Evolutionary conservation across 257 asterid species (phyloP).

Genomic region (Plantago ovata): DNA sequence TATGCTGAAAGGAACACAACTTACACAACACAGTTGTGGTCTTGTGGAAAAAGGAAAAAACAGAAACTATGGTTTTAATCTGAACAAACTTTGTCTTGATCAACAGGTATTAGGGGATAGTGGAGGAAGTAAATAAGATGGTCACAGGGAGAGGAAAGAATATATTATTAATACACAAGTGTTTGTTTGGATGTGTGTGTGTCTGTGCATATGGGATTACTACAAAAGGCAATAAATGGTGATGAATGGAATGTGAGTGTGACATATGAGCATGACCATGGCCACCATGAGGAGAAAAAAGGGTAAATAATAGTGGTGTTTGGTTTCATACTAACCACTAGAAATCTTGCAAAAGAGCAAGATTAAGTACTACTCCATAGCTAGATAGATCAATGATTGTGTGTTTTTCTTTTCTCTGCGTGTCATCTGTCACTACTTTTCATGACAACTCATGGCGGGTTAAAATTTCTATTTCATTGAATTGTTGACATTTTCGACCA

Average conservation of each 20-base stretch:
- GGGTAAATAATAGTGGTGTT: background rate
- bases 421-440: too few species aligned
- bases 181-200: constrained; percentile 27
- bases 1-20: constrained; percentile 16
- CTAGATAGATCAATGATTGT: background rate
- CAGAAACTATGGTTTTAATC: constrained; percentile 4
- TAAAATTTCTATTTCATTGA: too few species aligned
- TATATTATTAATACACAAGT: constrained; percentile 3
- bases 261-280: constrained; percentile 23
- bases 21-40: constrained; percentile 16
- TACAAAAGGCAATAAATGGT: constrained; percentile 26
- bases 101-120: constrained; percentile 27
- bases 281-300: constrained; percentile 21
- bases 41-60: constrained; percentile 11
- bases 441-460: too few species aligned
- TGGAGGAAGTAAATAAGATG: constrained; percentile 32
- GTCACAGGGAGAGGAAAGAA: constrained; percentile 14
- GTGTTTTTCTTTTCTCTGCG: too few species aligned
- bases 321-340: constrained; percentile 24
- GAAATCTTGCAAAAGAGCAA: constrained; percentile 34
- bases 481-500: too few species aligned
- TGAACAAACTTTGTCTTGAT: constrained; percentile 25
- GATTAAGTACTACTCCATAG: too few species aligned
- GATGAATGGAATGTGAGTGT: constrained; percentile 23
- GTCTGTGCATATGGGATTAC: constrained; percentile 13